These are phyloP conservation scores for Spiraea crenata DNA, from an alignment of 331 rosid genomes.

Conservation along the genomic window DNA sequence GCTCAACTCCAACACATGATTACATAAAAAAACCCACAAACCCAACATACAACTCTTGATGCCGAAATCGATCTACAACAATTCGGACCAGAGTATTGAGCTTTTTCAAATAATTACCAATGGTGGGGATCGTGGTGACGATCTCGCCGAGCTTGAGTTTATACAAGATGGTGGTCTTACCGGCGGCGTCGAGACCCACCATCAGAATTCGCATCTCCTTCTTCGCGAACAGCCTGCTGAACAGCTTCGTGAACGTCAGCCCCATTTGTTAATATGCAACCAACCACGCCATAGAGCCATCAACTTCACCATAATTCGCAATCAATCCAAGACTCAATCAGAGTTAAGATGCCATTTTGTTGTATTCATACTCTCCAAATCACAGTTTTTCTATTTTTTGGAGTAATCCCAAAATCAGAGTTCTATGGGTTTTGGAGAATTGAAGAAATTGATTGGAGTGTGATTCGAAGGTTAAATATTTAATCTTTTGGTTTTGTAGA, in stretches of 20 bases:
- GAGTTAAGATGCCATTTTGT: too few species aligned
- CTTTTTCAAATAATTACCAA: constrained; percentile 41
- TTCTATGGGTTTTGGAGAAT: too few species aligned
- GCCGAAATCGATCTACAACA: neutral
- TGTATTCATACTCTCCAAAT: too few species aligned
- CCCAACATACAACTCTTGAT: neutral
- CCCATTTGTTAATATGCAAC: constrained; percentile 45
- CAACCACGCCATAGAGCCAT: too few species aligned
- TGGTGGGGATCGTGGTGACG: constrained; percentile 95
- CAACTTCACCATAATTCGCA: neutral
- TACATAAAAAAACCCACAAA: neutral
- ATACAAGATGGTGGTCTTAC: constrained; percentile 92
- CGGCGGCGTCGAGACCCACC: constrained; percentile 99
- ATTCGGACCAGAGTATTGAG: neutral
- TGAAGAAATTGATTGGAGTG: too few species aligned
- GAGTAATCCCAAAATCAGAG: too few species aligned
- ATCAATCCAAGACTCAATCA: constrained; percentile 10
- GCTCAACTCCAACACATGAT: neutral
- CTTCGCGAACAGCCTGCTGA: constrained; percentile 95
- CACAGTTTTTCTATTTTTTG: too few species aligned
- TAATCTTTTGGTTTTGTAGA: too few species aligned
- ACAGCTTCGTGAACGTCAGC: constrained; percentile 89
- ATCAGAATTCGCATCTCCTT: constrained; percentile 89
- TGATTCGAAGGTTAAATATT: too few species aligned
- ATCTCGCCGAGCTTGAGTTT: constrained; percentile 96